Evolutionary conservation across 257 asterid species (phyloP).

Genomic region (Cordia subcordata): DNA sequence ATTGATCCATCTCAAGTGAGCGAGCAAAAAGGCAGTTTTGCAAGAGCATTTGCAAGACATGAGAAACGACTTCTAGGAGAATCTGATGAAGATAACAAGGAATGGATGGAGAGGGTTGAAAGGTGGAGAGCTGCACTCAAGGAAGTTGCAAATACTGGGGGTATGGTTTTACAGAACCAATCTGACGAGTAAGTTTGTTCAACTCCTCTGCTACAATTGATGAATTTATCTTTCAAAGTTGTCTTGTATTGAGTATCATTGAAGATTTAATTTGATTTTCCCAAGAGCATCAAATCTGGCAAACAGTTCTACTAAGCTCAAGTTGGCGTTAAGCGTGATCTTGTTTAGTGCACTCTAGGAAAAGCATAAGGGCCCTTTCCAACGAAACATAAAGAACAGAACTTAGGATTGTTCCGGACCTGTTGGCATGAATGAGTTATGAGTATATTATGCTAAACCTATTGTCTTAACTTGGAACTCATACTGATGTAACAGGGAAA

Average conservation of each 20-base stretch:
- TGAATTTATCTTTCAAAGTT: not conserved
- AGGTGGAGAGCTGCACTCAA: constrained; percentile 18
- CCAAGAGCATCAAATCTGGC: too few relatives aligned
- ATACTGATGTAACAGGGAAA: too few relatives aligned
- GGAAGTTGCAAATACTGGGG: constrained; percentile 12
- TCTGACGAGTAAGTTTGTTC: constrained; percentile 2
- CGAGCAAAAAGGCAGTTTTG: constrained; percentile 18
- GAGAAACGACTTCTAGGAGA: not conserved
- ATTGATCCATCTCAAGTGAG: constrained; percentile 13
- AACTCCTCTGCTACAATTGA: not conserved
- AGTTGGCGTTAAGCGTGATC: too few relatives aligned
- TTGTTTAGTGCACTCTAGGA: too few relatives aligned
- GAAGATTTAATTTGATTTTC: too few relatives aligned
- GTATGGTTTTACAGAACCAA: constrained; percentile 3
- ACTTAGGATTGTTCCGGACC: too few relatives aligned
- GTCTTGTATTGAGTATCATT: not conserved
- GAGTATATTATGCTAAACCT: too few relatives aligned
- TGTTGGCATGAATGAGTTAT: too few relatives aligned
- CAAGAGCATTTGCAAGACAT: constrained; percentile 16
- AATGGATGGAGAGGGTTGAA: constrained; percentile 10
- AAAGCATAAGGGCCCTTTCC: too few relatives aligned
- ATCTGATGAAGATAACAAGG: not conserved
- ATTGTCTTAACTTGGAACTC: too few relatives aligned
- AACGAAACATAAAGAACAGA: too few relatives aligned
- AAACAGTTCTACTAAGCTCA: too few relatives aligned